Evolutionary conservation across 345 rosid species (phyloP).

Genomic region (Bruguiera parviflora): DNA sequence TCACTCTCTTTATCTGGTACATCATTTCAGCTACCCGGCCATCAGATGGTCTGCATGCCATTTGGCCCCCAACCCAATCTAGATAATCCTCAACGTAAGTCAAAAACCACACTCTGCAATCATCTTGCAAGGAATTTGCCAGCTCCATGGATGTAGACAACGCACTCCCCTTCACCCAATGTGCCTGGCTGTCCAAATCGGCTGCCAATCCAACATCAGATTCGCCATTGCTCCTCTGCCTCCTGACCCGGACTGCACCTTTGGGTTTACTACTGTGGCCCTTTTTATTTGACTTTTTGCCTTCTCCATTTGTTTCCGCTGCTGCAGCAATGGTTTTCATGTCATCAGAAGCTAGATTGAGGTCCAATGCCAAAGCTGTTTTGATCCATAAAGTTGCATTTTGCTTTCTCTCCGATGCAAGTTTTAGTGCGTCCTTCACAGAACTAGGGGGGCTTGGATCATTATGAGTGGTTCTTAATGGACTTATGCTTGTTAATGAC

Average conservation of each 20-base stretch:
- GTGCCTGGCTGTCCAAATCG: constrained; percentile 18
- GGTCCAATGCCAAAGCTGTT: constrained; percentile 60
- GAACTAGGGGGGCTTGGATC: constrained; percentile 13
- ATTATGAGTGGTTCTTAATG: constrained; percentile 17
- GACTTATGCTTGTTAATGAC: constrained; percentile 24
- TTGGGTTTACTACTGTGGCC: constrained; percentile 17
- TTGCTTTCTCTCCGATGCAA: constrained; percentile 43
- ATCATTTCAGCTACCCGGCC: constrained; percentile 42
- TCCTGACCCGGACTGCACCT: constrained; percentile 16
- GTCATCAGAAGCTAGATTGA: constrained; percentile 27
- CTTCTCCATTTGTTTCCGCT: not conserved
- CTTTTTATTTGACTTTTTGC: constrained; percentile 8
- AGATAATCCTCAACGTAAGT: constrained; percentile 51
- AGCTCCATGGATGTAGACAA: constrained; percentile 32
- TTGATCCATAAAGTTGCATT: constrained; percentile 54
- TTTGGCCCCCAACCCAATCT: constrained; percentile 36
- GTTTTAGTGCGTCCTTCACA: constrained; percentile 24
- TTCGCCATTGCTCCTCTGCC: constrained; percentile 26
- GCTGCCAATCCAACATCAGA: constrained; percentile 8
- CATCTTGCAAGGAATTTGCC: constrained; percentile 38
- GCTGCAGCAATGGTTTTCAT: constrained; percentile 3
- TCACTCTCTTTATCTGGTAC: constrained; percentile 56
- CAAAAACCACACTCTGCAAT: constrained; percentile 49
- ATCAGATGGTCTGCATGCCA: constrained; percentile 31
- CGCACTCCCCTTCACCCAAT: constrained; percentile 38